phyloP scores from a whole-genome alignment of 2,329 filamentous ascomycete species.

The Colletotrichum shisoi region DNA sequence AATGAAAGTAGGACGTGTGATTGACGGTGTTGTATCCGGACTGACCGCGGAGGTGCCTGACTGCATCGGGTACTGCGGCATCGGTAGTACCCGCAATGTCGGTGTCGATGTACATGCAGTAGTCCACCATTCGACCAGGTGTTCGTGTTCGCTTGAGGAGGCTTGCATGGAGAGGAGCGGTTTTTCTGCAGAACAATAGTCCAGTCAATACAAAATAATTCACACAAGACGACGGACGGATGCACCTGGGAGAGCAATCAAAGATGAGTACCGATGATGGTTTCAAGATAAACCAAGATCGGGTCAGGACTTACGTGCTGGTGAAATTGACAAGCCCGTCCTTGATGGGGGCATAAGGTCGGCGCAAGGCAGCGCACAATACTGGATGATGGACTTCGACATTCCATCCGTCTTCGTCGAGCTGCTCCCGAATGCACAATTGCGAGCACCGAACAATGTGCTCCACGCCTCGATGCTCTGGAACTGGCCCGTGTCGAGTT shows the following conservation, averaged over 20 bases:
- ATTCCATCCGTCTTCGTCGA: neutral
- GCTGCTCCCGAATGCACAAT: neutral
- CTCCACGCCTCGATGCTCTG: neutral
- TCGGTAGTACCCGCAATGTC: neutral
- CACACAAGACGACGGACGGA: neutral
- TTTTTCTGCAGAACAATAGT: neutral
- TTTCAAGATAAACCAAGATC: neutral
- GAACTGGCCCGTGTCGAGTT: neutral
- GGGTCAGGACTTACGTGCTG: neutral
- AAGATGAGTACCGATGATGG: no score
- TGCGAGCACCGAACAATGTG: neutral
- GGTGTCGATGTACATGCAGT: neutral
- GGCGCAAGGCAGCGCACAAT: neutral
- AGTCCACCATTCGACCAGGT: neutral
- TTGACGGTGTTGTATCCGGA: conserved; percentile 5
- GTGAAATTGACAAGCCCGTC: neutral
- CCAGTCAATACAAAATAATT: no score
- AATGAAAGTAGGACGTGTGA: neutral
- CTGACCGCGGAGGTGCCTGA: neutral
- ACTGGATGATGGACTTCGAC: neutral
- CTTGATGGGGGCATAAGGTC: neutral
- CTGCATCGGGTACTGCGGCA: neutral
- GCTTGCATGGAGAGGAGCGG: neutral
- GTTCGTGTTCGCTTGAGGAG: neutral
- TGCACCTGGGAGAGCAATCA: neutral